Conservation (phyloP, 345 rosid species). For the Brassica cretica region DNA sequence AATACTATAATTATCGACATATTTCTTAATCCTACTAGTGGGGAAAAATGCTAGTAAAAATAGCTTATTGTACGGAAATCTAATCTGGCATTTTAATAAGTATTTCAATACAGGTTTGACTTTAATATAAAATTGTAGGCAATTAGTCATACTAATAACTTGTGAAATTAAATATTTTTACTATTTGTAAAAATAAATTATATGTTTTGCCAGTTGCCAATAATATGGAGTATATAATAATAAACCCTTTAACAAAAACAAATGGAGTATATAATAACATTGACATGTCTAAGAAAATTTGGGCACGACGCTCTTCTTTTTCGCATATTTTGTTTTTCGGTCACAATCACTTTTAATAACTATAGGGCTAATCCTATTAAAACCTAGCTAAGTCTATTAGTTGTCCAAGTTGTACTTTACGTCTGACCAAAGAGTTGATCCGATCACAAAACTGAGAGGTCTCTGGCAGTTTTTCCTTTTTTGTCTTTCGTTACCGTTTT, state of each 20-base stretch:
- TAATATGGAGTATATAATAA: not conserved
- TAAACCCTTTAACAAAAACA: no score
- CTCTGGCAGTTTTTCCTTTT: not conserved
- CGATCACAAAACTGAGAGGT: no score
- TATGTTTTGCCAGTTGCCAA: conserved; percentile 22
- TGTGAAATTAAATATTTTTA: not conserved
- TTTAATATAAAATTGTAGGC: not conserved
- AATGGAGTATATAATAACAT: not conserved
- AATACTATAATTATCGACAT: not conserved
- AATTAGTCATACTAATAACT: not conserved
- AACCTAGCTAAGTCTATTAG: not conserved
- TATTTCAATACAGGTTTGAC: conserved; percentile 13
- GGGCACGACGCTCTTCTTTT: not conserved
- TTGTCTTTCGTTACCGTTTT: not conserved
- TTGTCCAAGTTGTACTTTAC: conserved; percentile 1
- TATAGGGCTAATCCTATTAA: not conserved
- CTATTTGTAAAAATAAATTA: not conserved
- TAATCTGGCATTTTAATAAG: not conserved
- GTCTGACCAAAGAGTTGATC: not conserved
- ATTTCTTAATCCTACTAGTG: conserved; percentile 18
- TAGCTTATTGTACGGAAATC: not conserved
- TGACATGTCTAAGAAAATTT: conserved; percentile 4
- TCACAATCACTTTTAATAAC: not conserved
- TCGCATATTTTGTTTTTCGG: not conserved
- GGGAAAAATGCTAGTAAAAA: conserved; percentile 13